Evolutionary conservation across 2,329 filamentous ascomycete genomes (phyloP).

Genomic region (Sclerotiophoma versabilis): DNA sequence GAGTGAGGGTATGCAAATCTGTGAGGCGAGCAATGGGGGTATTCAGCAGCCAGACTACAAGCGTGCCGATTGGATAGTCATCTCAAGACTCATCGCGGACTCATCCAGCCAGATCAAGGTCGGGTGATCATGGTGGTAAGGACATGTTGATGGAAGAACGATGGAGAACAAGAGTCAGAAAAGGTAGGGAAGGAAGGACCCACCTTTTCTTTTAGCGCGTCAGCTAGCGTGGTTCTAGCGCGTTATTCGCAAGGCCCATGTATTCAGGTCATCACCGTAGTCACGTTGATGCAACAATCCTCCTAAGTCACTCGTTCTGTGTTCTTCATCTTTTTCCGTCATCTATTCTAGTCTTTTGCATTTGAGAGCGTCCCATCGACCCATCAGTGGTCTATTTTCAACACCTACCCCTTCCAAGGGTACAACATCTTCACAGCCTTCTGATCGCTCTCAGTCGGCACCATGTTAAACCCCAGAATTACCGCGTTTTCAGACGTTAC

Average conservation of each 20-base stretch:
- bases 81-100: not conserved
- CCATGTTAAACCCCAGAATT: not conserved
- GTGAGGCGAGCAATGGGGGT: not conserved
- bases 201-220: not conserved
- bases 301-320: too few species aligned
- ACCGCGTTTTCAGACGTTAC: not conserved
- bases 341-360: too few species aligned
- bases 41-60: not conserved
- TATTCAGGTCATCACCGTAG: not conserved
- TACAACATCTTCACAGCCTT: constrained; percentile 1
- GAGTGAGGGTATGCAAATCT: not conserved
- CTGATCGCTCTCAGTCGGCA: not conserved
- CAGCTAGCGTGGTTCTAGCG: constrained; percentile 1
- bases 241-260: not conserved
- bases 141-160: not conserved
- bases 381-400: too few species aligned
- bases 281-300: too few species aligned
- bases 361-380: too few species aligned
- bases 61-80: not conserved
- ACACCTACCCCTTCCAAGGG: constrained; percentile 2
- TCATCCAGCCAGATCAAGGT: not conserved
- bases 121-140: not conserved
- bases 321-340: too few species aligned
- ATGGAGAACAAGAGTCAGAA: not conserved
- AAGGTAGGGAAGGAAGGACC: not conserved